These are phyloP conservation scores for Hypericum androsaemum DNA, from an alignment of 345 rosid species.

Conservation along the genomic window DNA sequence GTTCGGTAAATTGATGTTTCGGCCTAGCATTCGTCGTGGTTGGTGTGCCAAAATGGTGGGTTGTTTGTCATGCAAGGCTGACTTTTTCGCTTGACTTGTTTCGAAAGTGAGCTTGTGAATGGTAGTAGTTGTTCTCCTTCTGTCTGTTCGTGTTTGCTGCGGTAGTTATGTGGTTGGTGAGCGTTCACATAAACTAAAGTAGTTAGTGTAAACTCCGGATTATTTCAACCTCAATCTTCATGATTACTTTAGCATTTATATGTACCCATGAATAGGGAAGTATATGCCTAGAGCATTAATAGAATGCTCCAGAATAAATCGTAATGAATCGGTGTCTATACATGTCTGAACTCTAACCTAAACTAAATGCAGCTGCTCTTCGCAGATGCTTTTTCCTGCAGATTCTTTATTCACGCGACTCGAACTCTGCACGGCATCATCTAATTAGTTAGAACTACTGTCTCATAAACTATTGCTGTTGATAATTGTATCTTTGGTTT, in stretches of 20 bases:
- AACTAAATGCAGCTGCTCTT: conserved; percentile 6
- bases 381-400: not conserved
- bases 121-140: conserved; percentile 2
- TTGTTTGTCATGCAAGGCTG: conserved; percentile 10
- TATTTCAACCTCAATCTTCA: no score
- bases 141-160: not conserved
- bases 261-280: no score
- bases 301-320: no score
- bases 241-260: no score
- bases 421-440: not conserved
- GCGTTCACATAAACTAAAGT: no score
- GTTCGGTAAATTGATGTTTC: no score
- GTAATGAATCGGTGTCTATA: no score
- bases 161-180: no score
- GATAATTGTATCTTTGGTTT: no score
- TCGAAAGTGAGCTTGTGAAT: not conserved
- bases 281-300: no score
- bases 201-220: no score
- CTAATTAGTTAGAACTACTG: not conserved
- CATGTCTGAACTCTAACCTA: not conserved
- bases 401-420: not conserved
- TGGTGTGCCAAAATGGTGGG: not conserved
- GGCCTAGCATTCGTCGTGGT: no score
- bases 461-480: not conserved
- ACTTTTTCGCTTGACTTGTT: conserved; percentile 6